Evolutionary conservation across 2,329 filamentous ascomycete species (phyloP), one percentile per base, ranked within the genome.

Genomic region (Colletotrichum aenigma): DNA sequence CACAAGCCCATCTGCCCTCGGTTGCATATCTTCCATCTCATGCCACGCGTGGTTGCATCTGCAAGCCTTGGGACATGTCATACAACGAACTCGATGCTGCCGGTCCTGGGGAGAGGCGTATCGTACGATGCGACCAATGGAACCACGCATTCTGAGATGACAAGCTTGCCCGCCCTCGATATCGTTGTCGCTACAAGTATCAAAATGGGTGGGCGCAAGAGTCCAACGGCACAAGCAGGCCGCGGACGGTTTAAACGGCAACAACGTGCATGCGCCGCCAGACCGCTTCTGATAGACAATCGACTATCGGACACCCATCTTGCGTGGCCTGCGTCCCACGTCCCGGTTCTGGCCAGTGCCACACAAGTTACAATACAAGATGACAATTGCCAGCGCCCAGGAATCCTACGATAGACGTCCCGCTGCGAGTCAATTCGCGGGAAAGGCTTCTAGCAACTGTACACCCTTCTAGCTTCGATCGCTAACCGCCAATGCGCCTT

Each of bases 361-460:
- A 21, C 43, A 48, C 18, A 38, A 38, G 36, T 38, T 38, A 38
- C 36, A 58, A 43, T 4, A 18, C 13, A 38, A 64, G 30, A 36
- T 70, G 43, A 55, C 43, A 56, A 48, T 26, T 21, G 64, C 55
- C 12, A 60, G 32, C 32, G 61, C 18, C 26, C 26, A 61, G 26
- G 30, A 60, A 58, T 68, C 34, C 62, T 30, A 48, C 26, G 58
- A 65, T 56, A 55, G 36, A 32, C 68, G 56, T 64, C 30, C 68
- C 62, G 73, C 62, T 38, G 55, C 38, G 48, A 61, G 32, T 16
- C 38, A 72, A n/a, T 26, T 21, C 38, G 43, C 48, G 38, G 56
- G 64, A 58, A 65, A 65, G n/a, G 64, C 65, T 76, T 73, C 74
- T 73, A 66, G 70, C 48, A 16, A 69, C 64, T 24, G 32, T 71